Evolutionary conservation across 441 rosid genomes (phyloP).

Genomic region (Gossypium gossypioides): DNA sequence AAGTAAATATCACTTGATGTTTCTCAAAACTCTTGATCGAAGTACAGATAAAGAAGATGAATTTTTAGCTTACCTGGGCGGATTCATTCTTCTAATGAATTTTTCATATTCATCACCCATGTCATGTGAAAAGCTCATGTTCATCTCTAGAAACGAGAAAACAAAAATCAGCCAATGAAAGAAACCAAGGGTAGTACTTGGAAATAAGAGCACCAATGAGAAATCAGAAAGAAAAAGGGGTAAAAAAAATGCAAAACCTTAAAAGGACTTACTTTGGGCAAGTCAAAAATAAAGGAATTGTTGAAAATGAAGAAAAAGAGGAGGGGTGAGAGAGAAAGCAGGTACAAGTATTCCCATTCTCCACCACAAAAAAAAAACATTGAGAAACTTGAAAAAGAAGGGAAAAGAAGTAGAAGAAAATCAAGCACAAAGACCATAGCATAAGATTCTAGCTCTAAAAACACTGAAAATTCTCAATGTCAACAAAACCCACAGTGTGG

Average conservation of each 20-base stretch:
- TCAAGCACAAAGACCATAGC: conserved; percentile 1
- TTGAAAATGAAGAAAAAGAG: background rate
- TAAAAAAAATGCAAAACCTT: background rate
- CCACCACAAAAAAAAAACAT: background rate
- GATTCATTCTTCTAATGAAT: conserved; percentile 69
- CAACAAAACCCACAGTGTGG: background rate
- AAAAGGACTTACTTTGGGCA: background rate
- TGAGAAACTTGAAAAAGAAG: conserved; percentile 7
- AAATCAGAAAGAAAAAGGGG: background rate
- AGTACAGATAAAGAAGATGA: conserved; percentile 5
- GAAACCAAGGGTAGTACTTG: background rate
- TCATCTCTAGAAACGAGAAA: conserved; percentile 31
- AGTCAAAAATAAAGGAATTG: background rate
- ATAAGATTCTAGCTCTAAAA: background rate
- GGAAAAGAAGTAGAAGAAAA: background rate
- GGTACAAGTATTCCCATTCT: background rate
- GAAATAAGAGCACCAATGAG: conserved; percentile 22
- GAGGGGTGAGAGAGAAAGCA: background rate
- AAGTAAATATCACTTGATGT: background rate
- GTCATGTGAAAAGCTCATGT: conserved; percentile 52
- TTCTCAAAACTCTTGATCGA: background rate
- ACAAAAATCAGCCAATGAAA: conserved; percentile 3
- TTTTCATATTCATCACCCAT: conserved; percentile 72
- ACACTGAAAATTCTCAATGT: background rate
- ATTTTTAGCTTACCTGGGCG: conserved; percentile 47